Conservation (phyloP, 2,329 filamentous ascomycete species). For the Myotisia sp. region DNA sequence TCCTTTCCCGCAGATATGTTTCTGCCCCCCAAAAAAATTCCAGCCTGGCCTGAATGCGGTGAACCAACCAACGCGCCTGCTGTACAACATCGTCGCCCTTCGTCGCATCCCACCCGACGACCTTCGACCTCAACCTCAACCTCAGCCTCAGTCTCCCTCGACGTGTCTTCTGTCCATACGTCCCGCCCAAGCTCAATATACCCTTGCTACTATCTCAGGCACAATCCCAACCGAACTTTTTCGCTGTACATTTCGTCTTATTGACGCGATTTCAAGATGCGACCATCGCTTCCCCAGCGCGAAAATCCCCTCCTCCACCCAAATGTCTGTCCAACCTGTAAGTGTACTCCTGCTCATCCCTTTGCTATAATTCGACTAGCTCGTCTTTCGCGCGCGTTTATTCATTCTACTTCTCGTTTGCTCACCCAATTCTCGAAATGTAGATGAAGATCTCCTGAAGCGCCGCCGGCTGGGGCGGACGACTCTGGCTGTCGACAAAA, state of each 20-base stretch:
- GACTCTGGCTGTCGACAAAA: conserved; percentile 69
- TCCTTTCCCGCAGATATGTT: too few relatives aligned
- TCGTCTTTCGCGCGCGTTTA: too few relatives aligned
- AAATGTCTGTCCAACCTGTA: conserved; percentile 32
- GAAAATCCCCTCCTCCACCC: conserved; percentile 33
- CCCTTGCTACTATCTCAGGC: neutral
- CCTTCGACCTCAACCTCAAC: neutral
- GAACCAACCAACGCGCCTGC: too few relatives aligned
- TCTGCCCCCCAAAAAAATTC: too few relatives aligned
- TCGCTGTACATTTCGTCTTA: neutral
- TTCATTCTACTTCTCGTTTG: too few relatives aligned
- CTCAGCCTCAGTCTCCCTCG: neutral
- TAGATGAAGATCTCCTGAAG: conserved; percentile 61
- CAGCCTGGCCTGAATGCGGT: too few relatives aligned
- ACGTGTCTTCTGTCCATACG: too few relatives aligned
- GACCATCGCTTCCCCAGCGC: conserved; percentile 32
- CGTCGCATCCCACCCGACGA: neutral
- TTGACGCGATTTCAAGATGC: conserved; percentile 24
- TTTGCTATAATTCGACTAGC: neutral
- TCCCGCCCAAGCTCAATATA: too few relatives aligned
- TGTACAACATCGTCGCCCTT: too few relatives aligned
- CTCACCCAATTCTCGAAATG: too few relatives aligned
- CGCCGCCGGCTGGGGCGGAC: conserved; percentile 86
- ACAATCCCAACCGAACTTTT: neutral
- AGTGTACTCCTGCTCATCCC: conserved; percentile 16